These are phyloP conservation scores for Cercophora scortea DNA, from an alignment of 495 filamentous ascomycete species.

Conservation along the genomic window DNA sequence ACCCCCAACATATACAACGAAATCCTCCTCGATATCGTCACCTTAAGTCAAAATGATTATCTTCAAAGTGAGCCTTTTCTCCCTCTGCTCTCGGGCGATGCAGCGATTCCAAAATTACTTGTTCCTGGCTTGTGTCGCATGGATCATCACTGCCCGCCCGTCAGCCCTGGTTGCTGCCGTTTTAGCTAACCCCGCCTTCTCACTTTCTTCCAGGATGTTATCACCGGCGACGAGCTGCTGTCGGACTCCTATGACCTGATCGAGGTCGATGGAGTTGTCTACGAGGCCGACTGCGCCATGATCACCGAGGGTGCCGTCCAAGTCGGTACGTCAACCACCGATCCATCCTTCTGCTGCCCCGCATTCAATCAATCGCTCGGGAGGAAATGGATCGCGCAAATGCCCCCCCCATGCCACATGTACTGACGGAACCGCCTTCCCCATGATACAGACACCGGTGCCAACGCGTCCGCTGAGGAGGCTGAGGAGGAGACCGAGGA, in stretches of 20 bases:
- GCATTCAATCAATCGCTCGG: no score
- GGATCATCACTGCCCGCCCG: no score
- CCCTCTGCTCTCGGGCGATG: no score
- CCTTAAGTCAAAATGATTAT: conserved; percentile 71
- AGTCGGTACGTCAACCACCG: conserved; percentile 51
- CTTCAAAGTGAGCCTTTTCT: conserved; percentile 86
- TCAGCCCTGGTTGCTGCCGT: no score
- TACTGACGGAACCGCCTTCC: neutral
- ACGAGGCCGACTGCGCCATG: conserved; percentile 85
- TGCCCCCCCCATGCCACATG: neutral
- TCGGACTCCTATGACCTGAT: conserved; percentile 83
- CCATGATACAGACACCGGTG: conserved; percentile 68
- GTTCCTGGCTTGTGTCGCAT: no score
- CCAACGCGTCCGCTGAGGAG: conserved; percentile 94
- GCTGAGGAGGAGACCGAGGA: conserved; percentile 68
- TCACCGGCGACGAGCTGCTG: conserved; percentile 91
- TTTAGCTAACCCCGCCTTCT: conserved; percentile 6
- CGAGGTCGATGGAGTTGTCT: conserved; percentile 67
- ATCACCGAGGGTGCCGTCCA: conserved; percentile 66
- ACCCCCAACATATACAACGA: neutral
- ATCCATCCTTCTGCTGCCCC: neutral
- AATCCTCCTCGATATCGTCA: conserved; percentile 1
- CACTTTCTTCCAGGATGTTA: conserved; percentile 57
- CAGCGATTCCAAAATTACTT: no score
- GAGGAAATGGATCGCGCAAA: neutral